These are phyloP conservation scores for Blastobotrys illinoisensis DNA, from an alignment of 1,139 yeast species.

Conservation along the genomic window DNA sequence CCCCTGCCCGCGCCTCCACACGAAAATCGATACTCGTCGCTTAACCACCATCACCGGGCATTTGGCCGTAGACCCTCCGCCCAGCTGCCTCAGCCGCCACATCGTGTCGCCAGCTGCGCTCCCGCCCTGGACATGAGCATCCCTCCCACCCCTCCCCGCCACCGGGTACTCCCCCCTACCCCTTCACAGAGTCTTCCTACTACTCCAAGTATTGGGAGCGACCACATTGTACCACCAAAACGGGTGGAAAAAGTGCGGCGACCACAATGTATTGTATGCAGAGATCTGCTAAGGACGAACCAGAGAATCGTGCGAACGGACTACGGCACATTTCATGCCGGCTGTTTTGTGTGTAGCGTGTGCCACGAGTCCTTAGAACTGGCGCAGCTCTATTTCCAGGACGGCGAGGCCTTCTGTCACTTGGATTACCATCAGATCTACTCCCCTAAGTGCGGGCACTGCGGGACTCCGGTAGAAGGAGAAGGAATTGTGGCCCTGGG, in stretches of 20 bases:
- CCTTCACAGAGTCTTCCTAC: not conserved
- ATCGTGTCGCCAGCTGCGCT: not conserved
- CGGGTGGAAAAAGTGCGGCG: not conserved
- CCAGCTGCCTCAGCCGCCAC: not conserved
- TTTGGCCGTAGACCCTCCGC: not conserved
- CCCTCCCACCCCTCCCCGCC: not conserved
- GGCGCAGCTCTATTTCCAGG: slow-evolving; percentile 29
- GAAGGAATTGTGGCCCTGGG: slow-evolving; percentile 31
- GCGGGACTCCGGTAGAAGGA: slow-evolving; percentile 31
- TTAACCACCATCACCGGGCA: not conserved
- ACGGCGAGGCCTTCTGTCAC: slow-evolving; percentile 29
- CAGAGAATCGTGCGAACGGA: slow-evolving; percentile 24
- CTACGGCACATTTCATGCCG: slow-evolving; percentile 26
- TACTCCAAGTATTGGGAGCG: not conserved
- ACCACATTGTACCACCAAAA: not conserved
- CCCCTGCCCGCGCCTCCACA: not conserved
- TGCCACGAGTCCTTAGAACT: slow-evolving; percentile 30
- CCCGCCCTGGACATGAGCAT: not conserved
- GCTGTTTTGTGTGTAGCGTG: slow-evolving; percentile 30
- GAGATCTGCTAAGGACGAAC: slow-evolving; percentile 19
- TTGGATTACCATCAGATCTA: slow-evolving; percentile 32
- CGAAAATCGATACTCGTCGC: not conserved
- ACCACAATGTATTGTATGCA: slow-evolving; percentile 13
- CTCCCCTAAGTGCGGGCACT: slow-evolving; percentile 31
- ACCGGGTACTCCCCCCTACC: not conserved